Evolutionary conservation across 1,284 basidiomycete species (phyloP), one percentile per base, ranked within the genome.

Genomic region (Moesziomyces antarcticus): DNA sequence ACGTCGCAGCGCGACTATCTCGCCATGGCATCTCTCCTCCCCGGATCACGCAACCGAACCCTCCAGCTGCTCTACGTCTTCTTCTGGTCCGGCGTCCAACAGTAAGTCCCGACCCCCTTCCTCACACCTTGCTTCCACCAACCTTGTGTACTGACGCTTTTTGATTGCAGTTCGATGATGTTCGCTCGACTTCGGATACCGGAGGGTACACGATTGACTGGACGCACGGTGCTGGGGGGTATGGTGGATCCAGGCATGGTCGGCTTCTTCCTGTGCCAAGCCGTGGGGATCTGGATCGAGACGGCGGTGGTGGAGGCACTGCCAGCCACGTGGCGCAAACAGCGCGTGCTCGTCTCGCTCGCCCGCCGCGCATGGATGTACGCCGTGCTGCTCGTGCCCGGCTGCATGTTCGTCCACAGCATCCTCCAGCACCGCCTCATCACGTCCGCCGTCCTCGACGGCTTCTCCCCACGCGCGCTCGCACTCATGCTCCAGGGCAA

Each of bases 41-140:
- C 69, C 7, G 60, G 60, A 20, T 56, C 57, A 2, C 5, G n/a
- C 1, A 21, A 50, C n/a, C 43, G 45, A 7, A 30, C 42, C 1
- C 16, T 72, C 44, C 62, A 65, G 27, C 21, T 66, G 49, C 54
- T 71, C 42, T 72, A 61, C 20, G 69, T 63, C 4, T 72, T 72
- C 37, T 62, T 66, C 40, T 72, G 62, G 69, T 72, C 69, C 18
- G 69, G 69, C 11, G 59, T 66, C 20, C 69, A 72, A 47, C 69
- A 72, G 62, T 65, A 45, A 64, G 62, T 64, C 21, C 10, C 21
- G 25, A 14, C 18, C 6, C 21, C 37, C 37, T 24, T 30, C 8
- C 4, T 50, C 21, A 3, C 18, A 25, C 3, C n/a, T 25, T 44
- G 18, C 16, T 24, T 6, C 22, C 24, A 4, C 24, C 24, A 5